Evolutionary conservation across 495 filamentous ascomycete genomes (phyloP).

Genomic region (Cryomyces minteri): DNA sequence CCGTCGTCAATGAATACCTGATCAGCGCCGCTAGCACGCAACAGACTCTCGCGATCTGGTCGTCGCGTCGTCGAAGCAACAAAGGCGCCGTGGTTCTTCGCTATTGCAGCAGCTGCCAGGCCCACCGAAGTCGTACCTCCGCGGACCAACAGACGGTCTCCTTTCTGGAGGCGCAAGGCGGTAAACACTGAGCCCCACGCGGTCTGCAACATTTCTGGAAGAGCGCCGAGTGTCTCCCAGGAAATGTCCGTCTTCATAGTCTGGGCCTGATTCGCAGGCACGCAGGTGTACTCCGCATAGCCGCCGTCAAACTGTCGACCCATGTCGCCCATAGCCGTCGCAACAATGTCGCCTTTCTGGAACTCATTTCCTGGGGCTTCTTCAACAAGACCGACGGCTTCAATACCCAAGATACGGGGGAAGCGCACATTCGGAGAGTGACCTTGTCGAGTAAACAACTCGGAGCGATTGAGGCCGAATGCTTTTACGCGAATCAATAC

Average conservation of each 20-base stretch:
- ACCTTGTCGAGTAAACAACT: constrained; percentile 36
- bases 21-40: constrained; percentile 22
- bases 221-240: constrained; percentile 28
- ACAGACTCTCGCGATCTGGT: constrained; percentile 16
- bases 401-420: constrained; percentile 32
- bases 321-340: constrained; percentile 35
- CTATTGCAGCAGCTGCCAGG: constrained; percentile 29
- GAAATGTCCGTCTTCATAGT: constrained; percentile 18
- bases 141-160: constrained; percentile 28
- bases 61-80: constrained; percentile 26
- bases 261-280: constrained; percentile 26
- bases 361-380: constrained; percentile 24
- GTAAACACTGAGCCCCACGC: constrained; percentile 28
- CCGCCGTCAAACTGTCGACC: constrained; percentile 30
- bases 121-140: constrained; percentile 32
- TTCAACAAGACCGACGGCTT: constrained; percentile 28
- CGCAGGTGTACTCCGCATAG: constrained; percentile 35
- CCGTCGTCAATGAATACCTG: constrained; percentile 26
- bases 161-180: constrained; percentile 20
- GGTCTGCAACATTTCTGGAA: constrained; percentile 38
- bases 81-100: constrained; percentile 21
- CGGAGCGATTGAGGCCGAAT: constrained; percentile 36
- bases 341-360: constrained; percentile 23
- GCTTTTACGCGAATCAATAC: constrained; percentile 31
- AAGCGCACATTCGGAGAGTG: constrained; percentile 26